Conservation (phyloP, 2,329 filamentous ascomycete species). For the Cladosporium phlei region DNA sequence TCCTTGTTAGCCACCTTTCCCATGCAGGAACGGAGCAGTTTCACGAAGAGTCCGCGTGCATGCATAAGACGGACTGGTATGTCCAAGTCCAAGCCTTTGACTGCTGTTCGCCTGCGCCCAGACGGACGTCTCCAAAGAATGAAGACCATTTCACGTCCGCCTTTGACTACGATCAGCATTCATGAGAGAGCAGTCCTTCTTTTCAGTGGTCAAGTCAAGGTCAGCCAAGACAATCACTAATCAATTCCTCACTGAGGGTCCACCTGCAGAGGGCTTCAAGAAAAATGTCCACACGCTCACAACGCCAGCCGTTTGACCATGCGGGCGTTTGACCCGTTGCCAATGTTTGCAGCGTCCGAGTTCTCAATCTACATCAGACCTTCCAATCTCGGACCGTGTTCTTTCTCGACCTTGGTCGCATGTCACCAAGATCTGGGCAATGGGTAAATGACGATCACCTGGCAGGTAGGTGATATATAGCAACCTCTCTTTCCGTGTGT, state of each 20-base stretch:
- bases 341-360: slow-evolving; percentile 4
- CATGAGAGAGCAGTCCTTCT: no score
- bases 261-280: background rate
- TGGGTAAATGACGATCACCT: slow-evolving; percentile 2
- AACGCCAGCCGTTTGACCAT: slow-evolving; percentile 1
- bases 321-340: slow-evolving; percentile 8
- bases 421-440: background rate
- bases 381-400: slow-evolving; percentile 7
- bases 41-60: no score
- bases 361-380: slow-evolving; percentile 7
- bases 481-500: background rate
- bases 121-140: background rate
- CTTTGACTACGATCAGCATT: background rate
- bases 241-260: no score
- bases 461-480: background rate
- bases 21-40: slow-evolving; percentile 11
- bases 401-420: background rate
- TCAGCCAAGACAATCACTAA: no score
- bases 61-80: background rate
- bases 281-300: background rate
- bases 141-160: background rate
- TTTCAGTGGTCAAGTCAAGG: no score
- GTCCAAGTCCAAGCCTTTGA: no score
- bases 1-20: slow-evolving; percentile 11
- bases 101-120: background rate